These are phyloP conservation scores for Backusella australiensis DNA, from an alignment of 192 early-diverging fungal genomes.

Conservation along the genomic window DNA sequence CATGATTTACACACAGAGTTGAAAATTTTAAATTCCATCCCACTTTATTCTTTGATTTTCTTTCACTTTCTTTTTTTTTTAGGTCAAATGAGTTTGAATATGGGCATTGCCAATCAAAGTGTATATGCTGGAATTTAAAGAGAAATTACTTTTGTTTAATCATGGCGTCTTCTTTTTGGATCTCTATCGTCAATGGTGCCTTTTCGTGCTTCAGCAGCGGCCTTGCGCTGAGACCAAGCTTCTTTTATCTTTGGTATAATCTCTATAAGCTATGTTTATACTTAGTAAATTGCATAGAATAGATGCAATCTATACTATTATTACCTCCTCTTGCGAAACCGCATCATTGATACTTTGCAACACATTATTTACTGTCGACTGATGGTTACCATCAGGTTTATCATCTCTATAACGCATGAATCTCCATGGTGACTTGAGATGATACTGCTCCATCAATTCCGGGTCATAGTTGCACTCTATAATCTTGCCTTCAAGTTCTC, in stretches of 20 bases:
- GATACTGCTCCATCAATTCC: conserved; percentile 19
- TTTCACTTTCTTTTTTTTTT: background rate
- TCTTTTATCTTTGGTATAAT: conserved; percentile 31
- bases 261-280: conserved; percentile 17
- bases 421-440: conserved; percentile 52
- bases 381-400: conserved; percentile 73
- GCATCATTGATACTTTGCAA: conserved; percentile 70
- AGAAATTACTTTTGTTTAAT: background rate
- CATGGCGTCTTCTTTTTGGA: background rate
- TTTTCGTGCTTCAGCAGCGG: background rate
- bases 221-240: conserved; percentile 35
- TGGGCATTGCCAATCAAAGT: background rate
- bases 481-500: conserved; percentile 51
- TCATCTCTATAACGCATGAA: conserved; percentile 82
- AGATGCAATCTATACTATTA: background rate
- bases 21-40: background rate
- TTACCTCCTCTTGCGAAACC: conserved; percentile 60
- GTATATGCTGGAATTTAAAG: background rate
- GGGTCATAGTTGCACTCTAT: conserved; percentile 65
- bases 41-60: background rate
- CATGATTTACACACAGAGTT: background rate
- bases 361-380: conserved; percentile 55
- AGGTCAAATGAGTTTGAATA: background rate
- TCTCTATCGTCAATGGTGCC: background rate
- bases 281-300: background rate